Evolutionary conservation across 306 rosid genomes (phyloP).

Genomic region (Gleditsia sinensis): DNA sequence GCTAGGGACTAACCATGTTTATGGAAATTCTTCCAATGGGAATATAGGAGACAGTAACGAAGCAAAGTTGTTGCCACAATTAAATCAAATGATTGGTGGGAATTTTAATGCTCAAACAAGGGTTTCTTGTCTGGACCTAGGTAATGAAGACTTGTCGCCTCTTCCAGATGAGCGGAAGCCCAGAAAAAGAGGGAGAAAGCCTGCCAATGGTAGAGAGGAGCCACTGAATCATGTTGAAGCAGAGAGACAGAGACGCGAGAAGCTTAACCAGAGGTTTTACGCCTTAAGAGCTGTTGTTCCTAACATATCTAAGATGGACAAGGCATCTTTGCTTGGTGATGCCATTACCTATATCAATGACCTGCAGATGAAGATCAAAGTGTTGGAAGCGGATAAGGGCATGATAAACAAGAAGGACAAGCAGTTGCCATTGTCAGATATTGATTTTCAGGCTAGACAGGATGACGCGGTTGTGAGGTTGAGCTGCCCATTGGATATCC

Average conservation of each 20-base stretch:
- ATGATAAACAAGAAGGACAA: constrained; percentile 38
- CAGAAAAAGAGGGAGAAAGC: constrained; percentile 77
- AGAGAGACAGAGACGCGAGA: constrained; percentile 78
- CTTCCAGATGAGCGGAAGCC: constrained; percentile 71
- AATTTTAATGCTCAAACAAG: constrained; percentile 54
- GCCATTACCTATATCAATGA: constrained; percentile 72
- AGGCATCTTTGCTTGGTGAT: constrained; percentile 77
- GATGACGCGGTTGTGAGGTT: constrained; percentile 60
- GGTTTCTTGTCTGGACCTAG: constrained; percentile 49
- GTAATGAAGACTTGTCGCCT: constrained; percentile 56
- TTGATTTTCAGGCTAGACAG: constrained; percentile 57
- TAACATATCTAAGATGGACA: constrained; percentile 78
- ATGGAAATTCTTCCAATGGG: constrained; percentile 59
- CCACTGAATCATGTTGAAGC: constrained; percentile 81
- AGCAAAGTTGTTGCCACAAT: constrained; percentile 51
- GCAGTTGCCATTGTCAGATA: constrained; percentile 27
- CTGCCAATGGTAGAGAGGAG: constrained; percentile 80
- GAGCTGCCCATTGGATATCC: constrained; percentile 63
- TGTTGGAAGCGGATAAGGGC: constrained; percentile 66
- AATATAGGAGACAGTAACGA: constrained; percentile 46
- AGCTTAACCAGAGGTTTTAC: constrained; percentile 77
- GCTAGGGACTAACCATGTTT: constrained; percentile 43
- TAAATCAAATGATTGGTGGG: constrained; percentile 47
- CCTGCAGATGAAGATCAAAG: constrained; percentile 67
- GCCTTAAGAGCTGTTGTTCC: constrained; percentile 80